A percentile compares a stretch with the other conserved stretches of the same genome.
These are phyloP conservation scores for Musa beccarii DNA, from an alignment of 176 grass and related monocot genomes.

Conservation along the genomic window DNA sequence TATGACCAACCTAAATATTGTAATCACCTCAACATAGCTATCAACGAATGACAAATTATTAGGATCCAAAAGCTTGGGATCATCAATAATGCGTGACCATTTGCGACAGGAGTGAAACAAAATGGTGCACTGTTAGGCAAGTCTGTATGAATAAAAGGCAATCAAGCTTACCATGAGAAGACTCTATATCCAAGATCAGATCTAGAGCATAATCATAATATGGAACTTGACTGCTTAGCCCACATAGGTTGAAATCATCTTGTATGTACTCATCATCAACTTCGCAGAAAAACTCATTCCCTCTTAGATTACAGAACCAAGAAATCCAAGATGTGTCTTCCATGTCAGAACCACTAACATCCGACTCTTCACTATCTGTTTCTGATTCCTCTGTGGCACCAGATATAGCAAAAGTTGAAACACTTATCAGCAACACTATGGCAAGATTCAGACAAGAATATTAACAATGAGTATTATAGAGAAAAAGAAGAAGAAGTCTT, in stretches of 20 bases:
- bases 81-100: background rate
- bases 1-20: too few species aligned
- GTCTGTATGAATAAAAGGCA: background rate
- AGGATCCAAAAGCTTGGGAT: too few species aligned
- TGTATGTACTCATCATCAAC: constrained; percentile 88
- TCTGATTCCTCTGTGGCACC: constrained; percentile 51
- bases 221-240: constrained; percentile 74
- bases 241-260: constrained; percentile 96
- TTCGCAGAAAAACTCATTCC: constrained; percentile 89
- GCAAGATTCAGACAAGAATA: constrained; percentile 18
- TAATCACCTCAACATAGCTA: too few species aligned
- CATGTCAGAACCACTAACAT: constrained; percentile 73
- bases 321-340: constrained; percentile 88
- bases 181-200: constrained; percentile 80
- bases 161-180: constrained; percentile 52
- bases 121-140: background rate
- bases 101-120: background rate
- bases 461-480: background rate
- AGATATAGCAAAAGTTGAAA: background rate
- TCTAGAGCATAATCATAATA: constrained; percentile 93
- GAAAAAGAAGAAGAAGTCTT: too few species aligned
- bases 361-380: constrained; percentile 76
- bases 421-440: background rate
- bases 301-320: constrained; percentile 80
- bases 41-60: too few species aligned